A percentile compares a stretch with the other conserved stretches of the same genome.
These are phyloP conservation scores for Lachancea cidri DNA, from an alignment of 805 yeast species.

Conservation along the genomic window DNA sequence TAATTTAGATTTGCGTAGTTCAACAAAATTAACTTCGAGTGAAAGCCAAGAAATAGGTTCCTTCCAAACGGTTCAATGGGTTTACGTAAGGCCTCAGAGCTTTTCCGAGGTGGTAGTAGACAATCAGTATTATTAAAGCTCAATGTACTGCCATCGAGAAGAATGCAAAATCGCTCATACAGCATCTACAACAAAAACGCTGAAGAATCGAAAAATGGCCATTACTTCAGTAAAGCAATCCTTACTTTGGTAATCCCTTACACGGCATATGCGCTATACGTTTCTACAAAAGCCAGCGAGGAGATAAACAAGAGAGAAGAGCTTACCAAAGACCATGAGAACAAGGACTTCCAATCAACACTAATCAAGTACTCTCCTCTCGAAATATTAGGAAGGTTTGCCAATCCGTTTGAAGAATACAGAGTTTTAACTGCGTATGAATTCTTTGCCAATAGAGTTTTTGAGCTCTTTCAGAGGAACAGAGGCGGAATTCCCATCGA, in stretches of 20 bases:
- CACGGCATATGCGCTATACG: slow-evolving; percentile 59
- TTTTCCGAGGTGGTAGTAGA: neutral
- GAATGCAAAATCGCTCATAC: neutral
- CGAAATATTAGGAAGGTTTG: slow-evolving; percentile 70
- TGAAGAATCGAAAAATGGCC: slow-evolving; percentile 2
- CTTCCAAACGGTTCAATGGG: neutral
- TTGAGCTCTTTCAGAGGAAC: slow-evolving; percentile 62
- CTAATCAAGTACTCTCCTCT: slow-evolving; percentile 40
- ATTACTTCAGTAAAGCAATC: slow-evolving; percentile 15
- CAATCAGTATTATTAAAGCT: neutral
- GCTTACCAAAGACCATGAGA: slow-evolving; percentile 17
- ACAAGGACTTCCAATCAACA: slow-evolving; percentile 14
- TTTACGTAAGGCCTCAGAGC: neutral
- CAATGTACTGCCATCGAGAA: neutral
- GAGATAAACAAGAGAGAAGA: slow-evolving; percentile 46
- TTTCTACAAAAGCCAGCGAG: slow-evolving; percentile 48
- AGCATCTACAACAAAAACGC: neutral
- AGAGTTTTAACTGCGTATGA: slow-evolving; percentile 87
- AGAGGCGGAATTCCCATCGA: slow-evolving; percentile 56
- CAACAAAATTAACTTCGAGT: neutral
- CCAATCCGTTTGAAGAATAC: slow-evolving; percentile 88
- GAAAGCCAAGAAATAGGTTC: neutral
- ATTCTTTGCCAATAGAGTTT: slow-evolving; percentile 65
- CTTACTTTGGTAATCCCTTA: slow-evolving; percentile 40
- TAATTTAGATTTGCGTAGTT: neutral